Evolutionary conservation across 805 yeast genomes (phyloP), one percentile per base, ranked within the genome.

Genomic region (Starmerella roubikii): DNA sequence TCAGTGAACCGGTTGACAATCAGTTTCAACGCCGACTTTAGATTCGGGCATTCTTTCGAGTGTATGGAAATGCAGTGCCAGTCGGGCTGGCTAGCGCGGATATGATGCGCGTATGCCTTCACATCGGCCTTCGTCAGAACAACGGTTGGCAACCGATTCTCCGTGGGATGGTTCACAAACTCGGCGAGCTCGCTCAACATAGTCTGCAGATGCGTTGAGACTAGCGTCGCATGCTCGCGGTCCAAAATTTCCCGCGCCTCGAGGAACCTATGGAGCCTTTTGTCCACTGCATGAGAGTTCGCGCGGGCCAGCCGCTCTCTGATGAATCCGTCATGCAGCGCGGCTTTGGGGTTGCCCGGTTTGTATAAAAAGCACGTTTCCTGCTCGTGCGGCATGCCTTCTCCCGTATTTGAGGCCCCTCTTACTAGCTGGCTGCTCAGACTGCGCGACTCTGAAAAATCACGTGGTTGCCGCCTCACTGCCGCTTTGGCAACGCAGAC

Each of bases 41-140:
- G 39, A 30, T 49, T 59, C 1, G 56, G 52, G 38, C 63, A 60
- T 23, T 62, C 64, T 38, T 54, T 53, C 2, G 65, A 56, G 15
- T 55, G 51, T 4, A 62, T 38, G 2, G 54, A 39, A n/a, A 56
- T 59, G 27, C 30, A 17, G 23, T 36, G 34, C 50, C 48, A 34
- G 22, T 24, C 32, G 3, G 38, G 34, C 11, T 41, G 27, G 13
- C 15, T 18, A 12, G 21, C n/a, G 11, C 32, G 30, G 10, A 41
- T 23, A 8, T 34, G 27, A 3, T 17, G 15, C 5, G 33, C 21
- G 25, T 36, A 39, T 11, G 38, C 34, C 19, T 16, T 18, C 15
- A 30, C 41, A 21, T 45, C 42, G 5, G 46, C 37, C 13, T 37
- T 32, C 30, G 34, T 20, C 22, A 40, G 26, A 19, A 45, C 22